phyloP scores from a whole-genome alignment of 495 filamentous ascomycete genomes.

The Talaromyces borbonicus region DNA sequence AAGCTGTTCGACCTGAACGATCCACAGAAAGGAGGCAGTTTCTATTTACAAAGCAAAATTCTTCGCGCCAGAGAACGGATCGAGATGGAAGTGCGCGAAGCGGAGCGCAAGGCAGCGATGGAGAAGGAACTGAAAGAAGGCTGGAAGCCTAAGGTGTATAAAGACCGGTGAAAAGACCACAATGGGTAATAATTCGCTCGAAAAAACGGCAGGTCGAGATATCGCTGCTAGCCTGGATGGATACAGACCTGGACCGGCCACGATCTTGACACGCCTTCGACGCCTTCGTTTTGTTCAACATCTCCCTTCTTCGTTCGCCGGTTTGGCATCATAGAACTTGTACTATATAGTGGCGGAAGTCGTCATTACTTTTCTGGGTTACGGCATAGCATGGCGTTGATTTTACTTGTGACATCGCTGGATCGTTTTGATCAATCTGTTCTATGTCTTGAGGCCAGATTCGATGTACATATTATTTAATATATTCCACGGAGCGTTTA shows the following conservation, averaged over 20 bases:
- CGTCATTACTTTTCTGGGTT: constrained; percentile 8
- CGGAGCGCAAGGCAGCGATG: constrained; percentile 35
- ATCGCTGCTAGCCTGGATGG: too few relatives aligned
- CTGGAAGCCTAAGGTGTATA: constrained; percentile 91
- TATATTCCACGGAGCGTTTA: too few relatives aligned
- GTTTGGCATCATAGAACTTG: constrained; percentile 8
- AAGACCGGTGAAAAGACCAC: constrained; percentile 52
- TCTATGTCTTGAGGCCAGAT: neutral
- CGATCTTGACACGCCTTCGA: constrained; percentile 11
- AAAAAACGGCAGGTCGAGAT: too few relatives aligned
- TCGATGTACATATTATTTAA: too few relatives aligned
- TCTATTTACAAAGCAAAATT: constrained; percentile 97
- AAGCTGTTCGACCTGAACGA: constrained; percentile 89
- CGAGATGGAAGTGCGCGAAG: constrained; percentile 61
- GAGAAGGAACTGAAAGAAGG: constrained; percentile 70
- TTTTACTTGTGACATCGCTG: constrained; percentile 19
- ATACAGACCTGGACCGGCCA: too few relatives aligned
- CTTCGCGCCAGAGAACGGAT: constrained; percentile 82
- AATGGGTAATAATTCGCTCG: neutral
- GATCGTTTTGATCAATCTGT: neutral
- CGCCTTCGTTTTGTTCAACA: constrained; percentile 9
- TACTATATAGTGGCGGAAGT: constrained; percentile 5
- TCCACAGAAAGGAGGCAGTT: constrained; percentile 88
- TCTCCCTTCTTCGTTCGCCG: constrained; percentile 11
- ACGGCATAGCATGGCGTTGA: constrained; percentile 44